Percentiles rank a stretch among this genome's conserved stretches.
phyloP scores from a whole-genome alignment of 768 basidiomycete genomes.

The Agrocybe praecox region DNA sequence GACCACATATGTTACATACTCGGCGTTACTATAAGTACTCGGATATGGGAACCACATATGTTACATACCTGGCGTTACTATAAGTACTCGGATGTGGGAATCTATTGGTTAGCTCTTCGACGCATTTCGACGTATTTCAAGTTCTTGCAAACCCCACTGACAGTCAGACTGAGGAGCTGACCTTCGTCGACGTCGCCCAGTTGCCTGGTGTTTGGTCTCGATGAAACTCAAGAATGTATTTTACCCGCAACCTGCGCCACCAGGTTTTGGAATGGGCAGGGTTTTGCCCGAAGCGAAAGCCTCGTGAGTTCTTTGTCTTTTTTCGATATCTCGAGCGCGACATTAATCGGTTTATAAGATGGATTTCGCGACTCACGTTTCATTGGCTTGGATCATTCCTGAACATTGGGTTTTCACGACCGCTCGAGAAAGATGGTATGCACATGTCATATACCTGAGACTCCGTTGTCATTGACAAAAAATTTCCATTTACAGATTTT shows the following conservation, averaged over 20 bases:
- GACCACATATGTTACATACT: too few relatives aligned
- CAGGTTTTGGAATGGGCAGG: constrained; percentile 48
- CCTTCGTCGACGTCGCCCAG: too few relatives aligned
- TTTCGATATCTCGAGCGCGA: background rate
- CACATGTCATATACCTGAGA: background rate
- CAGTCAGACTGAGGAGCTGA: too few relatives aligned
- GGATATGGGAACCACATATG: too few relatives aligned
- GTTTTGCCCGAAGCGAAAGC: constrained; percentile 45
- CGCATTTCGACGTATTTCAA: too few relatives aligned
- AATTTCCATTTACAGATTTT: constrained; percentile 39
- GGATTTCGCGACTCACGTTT: constrained; percentile 47
- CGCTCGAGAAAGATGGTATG: constrained; percentile 57
- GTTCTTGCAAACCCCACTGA: too few relatives aligned
- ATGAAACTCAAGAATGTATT: constrained; percentile 33
- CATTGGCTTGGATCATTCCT: constrained; percentile 60
- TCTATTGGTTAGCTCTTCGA: too few relatives aligned
- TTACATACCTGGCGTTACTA: too few relatives aligned
- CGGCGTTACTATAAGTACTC: too few relatives aligned
- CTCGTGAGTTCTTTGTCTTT: constrained; percentile 33
- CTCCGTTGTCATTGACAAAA: background rate
- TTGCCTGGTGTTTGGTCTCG: background rate
- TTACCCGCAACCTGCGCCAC: constrained; percentile 46
- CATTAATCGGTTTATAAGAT: constrained; percentile 18
- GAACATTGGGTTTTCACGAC: constrained; percentile 59
- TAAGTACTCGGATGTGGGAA: too few relatives aligned